phyloP scores from a whole-genome alignment of 495 filamentous ascomycete species.

The Lasiosphaeris hirsuta region DNA sequence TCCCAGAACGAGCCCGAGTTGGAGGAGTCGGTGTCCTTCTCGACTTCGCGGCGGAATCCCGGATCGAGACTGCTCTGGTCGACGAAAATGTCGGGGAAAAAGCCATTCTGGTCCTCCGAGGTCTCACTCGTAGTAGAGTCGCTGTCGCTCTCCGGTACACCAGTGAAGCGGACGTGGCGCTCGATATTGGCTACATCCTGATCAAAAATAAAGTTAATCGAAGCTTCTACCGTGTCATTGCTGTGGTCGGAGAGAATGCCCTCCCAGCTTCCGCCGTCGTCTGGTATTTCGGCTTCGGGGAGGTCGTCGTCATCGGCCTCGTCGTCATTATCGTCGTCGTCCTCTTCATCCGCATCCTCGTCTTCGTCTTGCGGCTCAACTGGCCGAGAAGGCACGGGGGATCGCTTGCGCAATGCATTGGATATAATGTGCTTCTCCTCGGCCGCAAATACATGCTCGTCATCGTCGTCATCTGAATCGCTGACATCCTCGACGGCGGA shows the following conservation, averaged over 20 bases:
- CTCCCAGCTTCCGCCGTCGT: slow-evolving; percentile 53
- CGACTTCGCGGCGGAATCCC: slow-evolving; percentile 64
- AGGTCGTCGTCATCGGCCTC: slow-evolving; percentile 43
- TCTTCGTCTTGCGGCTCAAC: slow-evolving; percentile 28
- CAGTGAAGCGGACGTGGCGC: slow-evolving; percentile 50
- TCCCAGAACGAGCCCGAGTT: slow-evolving; percentile 47
- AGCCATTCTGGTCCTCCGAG: slow-evolving; percentile 43
- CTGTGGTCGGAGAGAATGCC: slow-evolving; percentile 53
- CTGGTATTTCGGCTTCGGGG: slow-evolving; percentile 23
- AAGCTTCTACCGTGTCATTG: slow-evolving; percentile 41
- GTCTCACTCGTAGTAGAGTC: slow-evolving; percentile 47
- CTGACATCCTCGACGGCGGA: slow-evolving; percentile 73
- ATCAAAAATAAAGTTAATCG: slow-evolving; percentile 45
- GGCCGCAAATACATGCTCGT: slow-evolving; percentile 64
- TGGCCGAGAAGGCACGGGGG: slow-evolving; percentile 41
- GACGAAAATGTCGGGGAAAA: slow-evolving; percentile 69
- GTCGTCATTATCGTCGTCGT: slow-evolving; percentile 32
- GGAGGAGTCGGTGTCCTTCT: slow-evolving; percentile 52
- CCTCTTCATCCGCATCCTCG: slow-evolving; percentile 31
- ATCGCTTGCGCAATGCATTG: slow-evolving; percentile 31
- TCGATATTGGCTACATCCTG: slow-evolving; percentile 44
- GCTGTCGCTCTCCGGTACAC: slow-evolving; percentile 43
- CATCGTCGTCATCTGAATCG: slow-evolving; percentile 70
- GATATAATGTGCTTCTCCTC: slow-evolving; percentile 70
- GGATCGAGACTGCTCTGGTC: slow-evolving; percentile 69